Evolutionary conservation across 2,329 filamentous ascomycete species (phyloP).

Genomic region (Capronia americana): DNA sequence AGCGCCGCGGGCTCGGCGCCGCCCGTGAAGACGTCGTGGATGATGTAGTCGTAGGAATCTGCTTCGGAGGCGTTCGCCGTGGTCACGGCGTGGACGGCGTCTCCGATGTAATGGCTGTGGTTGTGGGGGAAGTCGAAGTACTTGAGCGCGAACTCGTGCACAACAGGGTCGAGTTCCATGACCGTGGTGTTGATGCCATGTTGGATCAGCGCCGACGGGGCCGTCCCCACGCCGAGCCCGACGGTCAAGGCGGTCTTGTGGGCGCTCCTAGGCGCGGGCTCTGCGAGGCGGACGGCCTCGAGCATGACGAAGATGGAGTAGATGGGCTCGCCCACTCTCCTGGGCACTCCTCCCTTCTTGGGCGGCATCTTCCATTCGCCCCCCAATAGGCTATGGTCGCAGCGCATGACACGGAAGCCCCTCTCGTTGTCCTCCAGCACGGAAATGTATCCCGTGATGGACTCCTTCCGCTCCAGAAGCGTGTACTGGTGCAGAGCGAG

Average conservation of each 20-base stretch:
- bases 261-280: constrained; percentile 52
- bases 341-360: constrained; percentile 56
- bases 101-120: constrained; percentile 78
- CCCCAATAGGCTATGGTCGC: constrained; percentile 91
- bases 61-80: constrained; percentile 45
- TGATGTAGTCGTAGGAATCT: constrained; percentile 78
- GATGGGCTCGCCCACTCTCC: constrained; percentile 77
- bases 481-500: constrained; percentile 72
- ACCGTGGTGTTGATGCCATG: constrained; percentile 93
- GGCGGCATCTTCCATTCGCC: constrained; percentile 77
- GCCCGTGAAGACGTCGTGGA: constrained; percentile 97
- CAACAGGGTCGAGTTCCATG: constrained; percentile 90
- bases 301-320: constrained; percentile 97
- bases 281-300: constrained; percentile 83
- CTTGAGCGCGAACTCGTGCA: constrained; percentile 79
- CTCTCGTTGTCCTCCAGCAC: constrained; percentile 77
- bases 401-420: constrained; percentile 82
- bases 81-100: constrained; percentile 74
- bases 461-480: constrained; percentile 81
- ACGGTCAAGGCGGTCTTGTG: constrained; percentile 73
- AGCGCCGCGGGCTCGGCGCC: constrained; percentile 88
- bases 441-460: constrained; percentile 88
- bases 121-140: constrained; percentile 82
- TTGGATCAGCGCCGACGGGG: constrained; percentile 80
- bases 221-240: constrained; percentile 90